Evolutionary conservation across 2,329 filamentous ascomycete genomes (phyloP), one percentile per base, ranked within the genome.

Genomic region (Xylaria sp.): DNA sequence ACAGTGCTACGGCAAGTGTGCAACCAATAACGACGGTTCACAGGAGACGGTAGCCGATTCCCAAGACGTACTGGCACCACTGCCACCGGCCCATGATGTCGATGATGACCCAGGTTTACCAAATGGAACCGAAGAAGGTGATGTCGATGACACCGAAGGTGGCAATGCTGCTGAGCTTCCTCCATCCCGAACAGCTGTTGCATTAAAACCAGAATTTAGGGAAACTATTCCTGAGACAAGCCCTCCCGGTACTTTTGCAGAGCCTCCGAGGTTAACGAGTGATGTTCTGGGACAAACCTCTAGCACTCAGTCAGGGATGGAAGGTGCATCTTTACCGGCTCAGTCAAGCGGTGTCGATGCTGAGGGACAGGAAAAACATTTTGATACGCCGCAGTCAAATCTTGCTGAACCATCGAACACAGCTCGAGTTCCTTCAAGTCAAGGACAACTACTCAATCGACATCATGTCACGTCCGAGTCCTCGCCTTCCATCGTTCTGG

Each of bases 151-250:
- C 18, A 16, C 21, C 7, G 48, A 52, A 48, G 39, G 50, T 39
- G 2, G 18, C 13, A 21, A 18, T 24, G 17, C 13, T n/a, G 44
- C 41, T 7, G 41, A 54, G 39, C 22, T 52, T 44, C 55, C 53
- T 21, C 44, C 56, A 7, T 48, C 50, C 20, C 49, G 26, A 49
- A 50, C 21, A 2, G 50, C 56, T 2, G 16, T 11, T 34, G 7
- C 40, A 8, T 49, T 50, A n/a, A 55, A 51, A 16, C 18, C 46
- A 8, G 65, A 57, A 41, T 60, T 63, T 22, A 65, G 54, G 24
- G 67, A 70, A n/a, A 66, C 59, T 13, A 67, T 71, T 18, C 69
- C 67, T 7, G 69, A 70, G 44, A 71, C 69, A 4, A 70, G 68
- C 39, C 66, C 69, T 50, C 54, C 60, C n/a, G 50, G 57, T 42